These are phyloP conservation scores for Cyclostephanos tholiformis DNA, from an alignment of 108 stramenopile genomes.

Conservation along the genomic window DNA sequence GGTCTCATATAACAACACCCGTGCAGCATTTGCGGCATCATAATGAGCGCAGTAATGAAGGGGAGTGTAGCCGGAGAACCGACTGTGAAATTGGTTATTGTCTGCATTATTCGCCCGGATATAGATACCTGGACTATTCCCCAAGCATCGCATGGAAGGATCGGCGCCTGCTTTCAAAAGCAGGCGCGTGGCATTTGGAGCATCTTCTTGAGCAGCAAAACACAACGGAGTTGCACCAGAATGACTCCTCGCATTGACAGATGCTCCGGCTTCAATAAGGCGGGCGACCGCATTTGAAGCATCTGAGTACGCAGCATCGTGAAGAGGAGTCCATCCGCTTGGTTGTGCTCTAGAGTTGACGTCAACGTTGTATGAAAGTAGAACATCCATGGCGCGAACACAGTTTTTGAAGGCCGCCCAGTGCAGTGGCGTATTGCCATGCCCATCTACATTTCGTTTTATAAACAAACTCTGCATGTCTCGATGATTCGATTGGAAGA, in stretches of 20 bases:
- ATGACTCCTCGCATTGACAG: slow-evolving; percentile 75
- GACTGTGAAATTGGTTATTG: slow-evolving; percentile 58
- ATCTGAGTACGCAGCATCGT: slow-evolving; percentile 87
- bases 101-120: slow-evolving; percentile 44
- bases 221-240: slow-evolving; percentile 87
- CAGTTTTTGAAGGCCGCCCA: slow-evolving; percentile 90
- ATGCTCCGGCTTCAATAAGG: slow-evolving; percentile 72
- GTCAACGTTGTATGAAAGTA: slow-evolving; percentile 66
- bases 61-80: slow-evolving; percentile 86
- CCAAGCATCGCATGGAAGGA: slow-evolving; percentile 71
- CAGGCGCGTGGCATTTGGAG: slow-evolving; percentile 56
- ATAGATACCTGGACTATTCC: slow-evolving; percentile 43
- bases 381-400: slow-evolving; percentile 64
- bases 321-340: slow-evolving; percentile 88
- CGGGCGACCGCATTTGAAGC: slow-evolving; percentile 68
- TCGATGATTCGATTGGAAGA: slow-evolving; percentile 18
- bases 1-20: slow-evolving; percentile 54
- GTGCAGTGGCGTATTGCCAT: slow-evolving; percentile 88
- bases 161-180: slow-evolving; percentile 77
- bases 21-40: slow-evolving; percentile 74
- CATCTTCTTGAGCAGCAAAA: slow-evolving; percentile 88
- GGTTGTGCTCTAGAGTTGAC: slow-evolving; percentile 81
- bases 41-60: slow-evolving; percentile 90
- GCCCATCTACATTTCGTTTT: slow-evolving; percentile 62
- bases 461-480: slow-evolving; percentile 17